Evolutionary conservation across 176 grass and related monocot species (phyloP), one percentile per base, ranked within the genome.

Genomic region (Oryza glaberrima): DNA sequence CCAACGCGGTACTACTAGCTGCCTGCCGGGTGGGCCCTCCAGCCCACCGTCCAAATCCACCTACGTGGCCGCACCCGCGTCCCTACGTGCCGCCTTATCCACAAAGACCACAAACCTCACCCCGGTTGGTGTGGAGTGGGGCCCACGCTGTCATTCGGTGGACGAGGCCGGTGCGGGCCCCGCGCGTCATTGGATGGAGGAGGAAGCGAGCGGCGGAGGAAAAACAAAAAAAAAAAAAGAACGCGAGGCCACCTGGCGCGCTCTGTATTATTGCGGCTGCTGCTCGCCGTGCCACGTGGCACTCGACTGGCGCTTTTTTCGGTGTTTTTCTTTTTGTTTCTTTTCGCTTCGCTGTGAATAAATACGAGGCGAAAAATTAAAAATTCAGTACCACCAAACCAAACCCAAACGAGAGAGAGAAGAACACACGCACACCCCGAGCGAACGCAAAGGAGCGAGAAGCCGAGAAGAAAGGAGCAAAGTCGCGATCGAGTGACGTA

Each of bases 51-150:
- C 35, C 60, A 5, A 5, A 1, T 25, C 63, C 9, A 1, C 10
- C 35, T 11, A 44, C 80, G 86, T 77, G 86, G 80, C 52, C 15
- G 30, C 54, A 48, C 28, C 15, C 67, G 43, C 44, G 4, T 6
- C 83, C 44, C 45, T 66, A 54, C 47, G 69, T 84, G 75, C 3
- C 61, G 26, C 26, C 81, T 80, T 84, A 83, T 84, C 87, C 75
- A 47, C 81, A 26, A 34, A 30, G 28, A 30, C 28, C 28, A 30
- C 28, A 32, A 3, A 75, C 19, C 6, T 35, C 5, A 23, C 43
- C 43, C 20, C 28, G 36, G 5, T 5, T 38, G 7, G 56, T 9
- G 4, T n/a, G 56, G 20, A 9, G 56, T 4, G 58, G 17, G 51
- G 0, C 36, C 75, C 20, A 65, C 38, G 7, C 77, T 38, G 60